Conservation (phyloP, 2,329 filamentous ascomycete genomes). For the Xylariaceae sp. region DNA sequence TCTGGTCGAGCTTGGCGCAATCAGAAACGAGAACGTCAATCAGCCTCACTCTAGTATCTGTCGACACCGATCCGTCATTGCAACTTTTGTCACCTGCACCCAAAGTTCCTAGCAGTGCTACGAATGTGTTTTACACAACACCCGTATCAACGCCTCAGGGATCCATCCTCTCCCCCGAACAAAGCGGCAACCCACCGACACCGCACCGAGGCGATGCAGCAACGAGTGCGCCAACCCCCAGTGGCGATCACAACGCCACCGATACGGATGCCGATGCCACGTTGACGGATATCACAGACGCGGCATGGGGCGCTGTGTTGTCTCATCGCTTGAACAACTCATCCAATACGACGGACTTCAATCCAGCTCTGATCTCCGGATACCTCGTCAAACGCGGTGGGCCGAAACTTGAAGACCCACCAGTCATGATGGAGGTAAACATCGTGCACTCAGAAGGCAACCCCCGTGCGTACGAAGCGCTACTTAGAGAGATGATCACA, state of each 20-base stretch:
- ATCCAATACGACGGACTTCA: slow-evolving; percentile 48
- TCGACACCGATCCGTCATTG: slow-evolving; percentile 61
- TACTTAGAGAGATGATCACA: slow-evolving; percentile 66
- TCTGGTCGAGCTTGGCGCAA: slow-evolving; percentile 51
- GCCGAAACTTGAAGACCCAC: slow-evolving; percentile 50
- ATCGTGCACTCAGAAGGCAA: slow-evolving; percentile 54
- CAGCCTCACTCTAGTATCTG: slow-evolving; percentile 56
- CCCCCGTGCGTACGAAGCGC: slow-evolving; percentile 54
- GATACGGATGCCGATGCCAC: slow-evolving; percentile 62
- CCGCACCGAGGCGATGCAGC: slow-evolving; percentile 35
- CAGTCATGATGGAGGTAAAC: slow-evolving; percentile 60
- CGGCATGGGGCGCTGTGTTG: slow-evolving; percentile 70
- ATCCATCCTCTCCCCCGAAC: slow-evolving; percentile 57
- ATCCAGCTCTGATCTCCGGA: slow-evolving; percentile 57
- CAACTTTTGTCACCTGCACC: slow-evolving; percentile 55
- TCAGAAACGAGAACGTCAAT: slow-evolving; percentile 47
- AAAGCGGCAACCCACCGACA: slow-evolving; percentile 46
- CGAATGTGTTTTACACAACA: slow-evolving; percentile 51
- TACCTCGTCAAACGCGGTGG: slow-evolving; percentile 64
- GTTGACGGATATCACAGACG: slow-evolving; percentile 68
- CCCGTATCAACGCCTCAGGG: slow-evolving; percentile 66
- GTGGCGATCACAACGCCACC: slow-evolving; percentile 12
- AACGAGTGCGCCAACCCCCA: slow-evolving; percentile 41
- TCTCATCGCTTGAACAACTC: slow-evolving; percentile 62
- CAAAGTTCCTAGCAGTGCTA: slow-evolving; percentile 41